phyloP scores from a whole-genome alignment of 371 early-diverging fungal genomes.

The Smittium mucronatum region DNA sequence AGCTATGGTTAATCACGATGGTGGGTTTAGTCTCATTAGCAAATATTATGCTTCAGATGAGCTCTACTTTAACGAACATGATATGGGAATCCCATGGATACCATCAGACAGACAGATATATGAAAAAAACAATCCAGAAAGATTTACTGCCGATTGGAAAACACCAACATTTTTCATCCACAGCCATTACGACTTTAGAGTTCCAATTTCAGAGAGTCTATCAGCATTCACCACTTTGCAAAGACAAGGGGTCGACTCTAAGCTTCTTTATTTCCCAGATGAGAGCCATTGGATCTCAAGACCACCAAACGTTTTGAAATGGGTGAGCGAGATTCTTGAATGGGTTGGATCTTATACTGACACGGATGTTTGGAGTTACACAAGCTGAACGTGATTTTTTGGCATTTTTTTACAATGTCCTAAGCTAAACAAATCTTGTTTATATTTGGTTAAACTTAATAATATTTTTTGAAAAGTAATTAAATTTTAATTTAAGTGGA shows the following conservation, averaged over 20 bases:
- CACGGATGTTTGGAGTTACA: no score
- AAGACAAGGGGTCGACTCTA: constrained; percentile 53
- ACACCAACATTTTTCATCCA: constrained; percentile 73
- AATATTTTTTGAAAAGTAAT: no score
- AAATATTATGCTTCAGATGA: constrained; percentile 63
- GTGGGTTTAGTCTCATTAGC: constrained; percentile 52
- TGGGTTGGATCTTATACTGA: constrained; percentile 41
- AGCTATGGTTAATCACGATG: constrained; percentile 70
- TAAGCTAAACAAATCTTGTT: no score
- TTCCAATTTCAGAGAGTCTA: constrained; percentile 55
- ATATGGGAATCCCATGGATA: constrained; percentile 61
- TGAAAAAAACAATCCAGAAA: constrained; percentile 57
- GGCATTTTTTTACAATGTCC: no score
- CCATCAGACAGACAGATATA: constrained; percentile 40
- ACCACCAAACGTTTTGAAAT: constrained; percentile 58
- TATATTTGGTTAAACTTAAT: no score
- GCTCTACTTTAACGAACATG: constrained; percentile 64
- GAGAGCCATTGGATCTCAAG: constrained; percentile 62
- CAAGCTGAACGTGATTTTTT: no score
- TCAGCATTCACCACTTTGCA: constrained; percentile 68
- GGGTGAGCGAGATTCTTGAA: constrained; percentile 55
- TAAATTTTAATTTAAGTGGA: no score
- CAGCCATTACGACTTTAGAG: constrained; percentile 51
- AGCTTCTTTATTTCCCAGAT: constrained; percentile 64
- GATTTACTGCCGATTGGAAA: constrained; percentile 56